Evolutionary conservation across 306 rosid species (phyloP), one percentile per base, ranked within the genome.

Genomic region (Inga oerstediana): DNA sequence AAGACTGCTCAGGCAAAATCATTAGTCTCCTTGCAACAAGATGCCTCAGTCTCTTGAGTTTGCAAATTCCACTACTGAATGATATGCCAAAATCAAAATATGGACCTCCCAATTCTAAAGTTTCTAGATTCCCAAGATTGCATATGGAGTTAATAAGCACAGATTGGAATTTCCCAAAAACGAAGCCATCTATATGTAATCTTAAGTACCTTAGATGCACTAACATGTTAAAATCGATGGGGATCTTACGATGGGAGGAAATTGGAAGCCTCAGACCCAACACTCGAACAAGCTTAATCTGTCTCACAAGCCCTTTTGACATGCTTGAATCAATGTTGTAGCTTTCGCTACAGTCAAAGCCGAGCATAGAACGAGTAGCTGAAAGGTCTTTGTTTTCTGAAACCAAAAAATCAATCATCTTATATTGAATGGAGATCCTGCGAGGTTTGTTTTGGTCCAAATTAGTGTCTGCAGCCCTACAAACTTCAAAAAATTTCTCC

Each of bases 141-240:
- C 30, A 27, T 27, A 27, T 27, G 30, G 1, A 27, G 1, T 27
- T 27, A 27, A 1, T 27, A 27, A 27, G 0, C 27, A 27, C 27
- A 0, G 1, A 0, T 27, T 27, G 30, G 30, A 27, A 27, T 0
- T 27, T 0, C 0, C 27, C 1, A 27, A 27, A 0, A 27, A 0
- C 0, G 27, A 27, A 0, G 27, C 27, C 1, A 0, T 27, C 30
- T 27, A 27, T 27, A 0, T 27, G 27, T 24, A 27, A 27, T 27
- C 30, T 27, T 27, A 27, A 27, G 1, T 27, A 27, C 30, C 30
- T 27, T 0, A 27, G 30, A 27, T 27, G 30, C 30, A 27, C 30
- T 27, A 27, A 27, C 30, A 27, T 27, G 30, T 27, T 27, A 0
- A 27, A 27, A 27, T 27, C 2, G 8, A 8, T 7, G 1, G 24